A percentile compares a stretch with the other conserved stretches of the same genome.
Evolutionary conservation across 768 basidiomycete genomes (phyloP).

Genomic region (Sistotremastrum niveocremeum): DNA sequence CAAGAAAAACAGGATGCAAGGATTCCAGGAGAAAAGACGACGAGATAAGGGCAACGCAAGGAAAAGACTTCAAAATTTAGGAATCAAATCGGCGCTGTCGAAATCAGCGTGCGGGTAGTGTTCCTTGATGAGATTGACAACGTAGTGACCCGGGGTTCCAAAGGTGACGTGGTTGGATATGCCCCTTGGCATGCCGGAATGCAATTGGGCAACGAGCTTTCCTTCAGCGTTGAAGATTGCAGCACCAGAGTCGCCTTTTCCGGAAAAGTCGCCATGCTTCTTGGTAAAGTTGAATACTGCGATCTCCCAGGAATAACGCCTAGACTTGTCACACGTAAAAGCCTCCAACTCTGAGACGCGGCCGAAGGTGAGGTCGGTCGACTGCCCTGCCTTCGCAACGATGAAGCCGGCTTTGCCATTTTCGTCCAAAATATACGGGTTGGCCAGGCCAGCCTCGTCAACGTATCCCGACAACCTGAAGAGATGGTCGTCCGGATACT

Average conservation of each 20-base stretch:
- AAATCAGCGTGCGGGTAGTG: constrained; percentile 6
- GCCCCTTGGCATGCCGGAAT: constrained; percentile 4
- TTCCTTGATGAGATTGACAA: constrained; percentile 4
- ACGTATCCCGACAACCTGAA: constrained; percentile 3
- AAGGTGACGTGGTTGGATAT: constrained; percentile 8
- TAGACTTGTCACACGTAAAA: constrained; percentile 1
- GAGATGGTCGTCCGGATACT: constrained; percentile 6
- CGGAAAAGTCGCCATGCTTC: constrained; percentile 3
- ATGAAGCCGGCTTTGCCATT: constrained; percentile 6
- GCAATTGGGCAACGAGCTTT: constrained; percentile 6
- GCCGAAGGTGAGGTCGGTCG: constrained; percentile 7
- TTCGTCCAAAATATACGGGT: constrained; percentile 7
- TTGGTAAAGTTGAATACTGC: constrained; percentile 5
- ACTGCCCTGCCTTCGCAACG: constrained; percentile 6
- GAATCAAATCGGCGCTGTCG: neutral
- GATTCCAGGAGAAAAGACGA: too few species aligned
- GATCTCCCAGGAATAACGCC: constrained; percentile 5
- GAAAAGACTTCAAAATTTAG: too few species aligned
- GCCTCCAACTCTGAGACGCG: constrained; percentile 6
- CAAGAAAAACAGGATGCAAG: too few species aligned
- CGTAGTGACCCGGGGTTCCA: constrained; percentile 7
- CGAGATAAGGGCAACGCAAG: too few species aligned
- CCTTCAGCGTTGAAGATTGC: constrained; percentile 8
- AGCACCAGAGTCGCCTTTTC: constrained; percentile 7
- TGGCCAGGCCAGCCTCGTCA: constrained; percentile 3